Evolutionary conservation across 305 asterid genomes (phyloP).

Genomic region (Fraxinus latifolia): DNA sequence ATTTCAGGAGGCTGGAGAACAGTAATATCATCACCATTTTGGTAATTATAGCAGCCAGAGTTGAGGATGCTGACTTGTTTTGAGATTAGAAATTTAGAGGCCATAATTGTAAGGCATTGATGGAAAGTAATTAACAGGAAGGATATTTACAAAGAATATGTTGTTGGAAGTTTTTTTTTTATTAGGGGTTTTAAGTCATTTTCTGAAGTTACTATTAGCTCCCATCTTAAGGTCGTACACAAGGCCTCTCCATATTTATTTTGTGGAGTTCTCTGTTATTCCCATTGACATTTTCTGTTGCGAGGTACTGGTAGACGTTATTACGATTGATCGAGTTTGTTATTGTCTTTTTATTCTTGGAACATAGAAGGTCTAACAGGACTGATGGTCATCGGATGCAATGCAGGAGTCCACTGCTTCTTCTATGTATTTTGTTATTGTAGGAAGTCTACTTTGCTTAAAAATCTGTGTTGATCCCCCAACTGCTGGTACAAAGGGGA

Average conservation of each 20-base stretch:
- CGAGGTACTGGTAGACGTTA: neutral
- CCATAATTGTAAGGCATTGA: neutral
- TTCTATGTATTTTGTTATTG: slow-evolving; percentile 45
- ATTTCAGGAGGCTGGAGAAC: neutral
- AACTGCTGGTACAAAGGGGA: slow-evolving; percentile 51
- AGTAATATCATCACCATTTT: neutral
- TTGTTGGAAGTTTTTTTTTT: neutral
- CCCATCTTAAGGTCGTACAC: neutral
- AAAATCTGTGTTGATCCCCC: slow-evolving; percentile 42
- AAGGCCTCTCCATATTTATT: neutral
- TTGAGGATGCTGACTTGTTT: neutral
- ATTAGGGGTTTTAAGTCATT: neutral
- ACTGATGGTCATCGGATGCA: neutral
- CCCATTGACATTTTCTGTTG: neutral
- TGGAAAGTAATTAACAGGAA: neutral
- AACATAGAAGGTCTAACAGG: neutral
- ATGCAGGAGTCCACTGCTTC: slow-evolving; percentile 37
- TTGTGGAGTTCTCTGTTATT: neutral
- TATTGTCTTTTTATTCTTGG: neutral
- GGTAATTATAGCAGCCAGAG: neutral
- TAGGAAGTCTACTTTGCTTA: slow-evolving; percentile 41
- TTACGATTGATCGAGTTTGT: neutral
- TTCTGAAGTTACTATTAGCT: neutral
- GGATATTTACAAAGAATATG: neutral
- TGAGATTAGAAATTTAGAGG: neutral